Percentiles rank a stretch among this genome's conserved stretches.
Conservation (phyloP, 768 basidiomycete genomes). For the Udeniomyces megalosporus region DNA sequence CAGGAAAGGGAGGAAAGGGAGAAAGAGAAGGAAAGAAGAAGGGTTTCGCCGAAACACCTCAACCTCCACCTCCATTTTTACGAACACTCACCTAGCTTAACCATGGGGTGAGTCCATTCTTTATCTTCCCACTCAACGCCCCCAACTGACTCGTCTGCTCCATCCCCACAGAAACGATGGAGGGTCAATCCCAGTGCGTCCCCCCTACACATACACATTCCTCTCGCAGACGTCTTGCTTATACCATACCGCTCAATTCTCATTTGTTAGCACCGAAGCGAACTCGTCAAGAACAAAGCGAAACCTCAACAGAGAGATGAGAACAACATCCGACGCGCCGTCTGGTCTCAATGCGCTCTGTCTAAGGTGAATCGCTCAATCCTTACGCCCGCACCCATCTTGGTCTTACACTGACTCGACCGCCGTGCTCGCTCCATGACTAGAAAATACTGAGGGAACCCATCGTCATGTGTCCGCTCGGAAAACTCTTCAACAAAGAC, state of each 20-base stretch:
- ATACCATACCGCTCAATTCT: too few relatives aligned
- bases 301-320: constrained; percentile 77
- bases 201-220: neutral
- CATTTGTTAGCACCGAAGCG: constrained; percentile 24
- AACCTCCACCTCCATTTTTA: neutral
- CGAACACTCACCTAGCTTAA: neutral
- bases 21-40: neutral
- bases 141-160: neutral
- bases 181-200: constrained; percentile 28
- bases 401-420: neutral
- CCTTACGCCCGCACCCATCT: neutral
- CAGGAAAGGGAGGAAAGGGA: too few relatives aligned
- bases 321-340: constrained; percentile 69
- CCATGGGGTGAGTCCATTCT: constrained; percentile 5
- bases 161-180: constrained; percentile 20
- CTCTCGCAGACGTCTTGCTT: neutral
- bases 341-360: constrained; percentile 85
- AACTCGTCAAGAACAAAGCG: constrained; percentile 31
- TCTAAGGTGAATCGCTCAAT: constrained; percentile 54
- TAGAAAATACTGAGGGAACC: constrained; percentile 76
- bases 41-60: neutral
- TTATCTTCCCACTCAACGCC: neutral
- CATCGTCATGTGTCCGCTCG: constrained; percentile 75
- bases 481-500: constrained; percentile 94
- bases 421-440: neutral